Evolutionary conservation across 177 flowering plant species (phyloP), one percentile per base, ranked within the genome.

Genomic region (Tripterygium wilfordii): DNA sequence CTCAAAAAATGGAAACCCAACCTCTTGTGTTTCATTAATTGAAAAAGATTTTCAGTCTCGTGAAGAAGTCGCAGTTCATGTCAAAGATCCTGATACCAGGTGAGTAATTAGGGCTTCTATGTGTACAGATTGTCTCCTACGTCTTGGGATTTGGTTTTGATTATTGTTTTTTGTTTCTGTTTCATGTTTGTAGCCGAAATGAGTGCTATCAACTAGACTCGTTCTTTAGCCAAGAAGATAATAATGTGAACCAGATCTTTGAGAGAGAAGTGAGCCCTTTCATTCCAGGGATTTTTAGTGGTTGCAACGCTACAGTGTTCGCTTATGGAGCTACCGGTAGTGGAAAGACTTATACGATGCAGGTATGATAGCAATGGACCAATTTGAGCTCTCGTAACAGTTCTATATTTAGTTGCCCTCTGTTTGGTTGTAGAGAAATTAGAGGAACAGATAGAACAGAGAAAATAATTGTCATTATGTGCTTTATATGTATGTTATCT

Each of bases 281-380:
- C 62, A 76, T 94, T 61, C 77, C 86, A 10, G 83, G 80, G 41
- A 45, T 83, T 15, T 81, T 90, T 53, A 43, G 47, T n/a, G 97
- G 95, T 0, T 65, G 47, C 40, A 94, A 90, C 47, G 88, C 85
- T 3, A 83, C 97, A 1, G 82, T 90, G 13, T 90, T 94, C 39
- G 99, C 97, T 42, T 85, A 87, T 48, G 99, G 99, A 1, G 96
- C 97, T 40, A 90, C 97, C 2, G 96, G 97, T 1, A 94, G 97
- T 45, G 97, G 99, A 17, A 90, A 94, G 33, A 89, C 96, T 1
- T 82, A 72, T 60, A 87, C 96, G 0, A 87, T 90, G 92, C 92
- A 89, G 97, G 99, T 82, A 41, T 22, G 42, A 1, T 16, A n/a
- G n/a, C 12, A 23, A 29, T 8, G 5, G 12, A 10, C 8, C 15